phyloP scores from a whole-genome alignment of 2,329 filamentous ascomycete species.

The Colletotrichum lentis region DNA sequence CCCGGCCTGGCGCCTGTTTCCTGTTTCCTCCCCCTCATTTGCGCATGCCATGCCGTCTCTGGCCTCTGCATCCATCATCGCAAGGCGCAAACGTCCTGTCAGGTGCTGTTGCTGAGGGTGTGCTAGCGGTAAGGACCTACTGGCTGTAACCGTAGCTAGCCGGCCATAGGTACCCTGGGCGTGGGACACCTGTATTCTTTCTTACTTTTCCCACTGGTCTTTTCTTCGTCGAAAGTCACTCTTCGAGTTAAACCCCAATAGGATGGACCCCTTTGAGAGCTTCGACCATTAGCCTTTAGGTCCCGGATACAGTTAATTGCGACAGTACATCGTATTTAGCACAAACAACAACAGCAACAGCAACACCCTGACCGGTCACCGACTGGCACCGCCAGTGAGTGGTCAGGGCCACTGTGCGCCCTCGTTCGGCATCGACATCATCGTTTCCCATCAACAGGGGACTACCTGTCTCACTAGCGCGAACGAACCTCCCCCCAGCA shows the following conservation, averaged over 20 bases:
- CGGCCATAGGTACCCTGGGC: too few relatives aligned
- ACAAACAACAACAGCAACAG: not conserved
- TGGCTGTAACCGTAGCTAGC: too few relatives aligned
- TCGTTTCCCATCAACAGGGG: conserved; percentile 37
- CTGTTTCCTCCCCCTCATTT: conserved; percentile 10
- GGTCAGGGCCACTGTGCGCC: too few relatives aligned
- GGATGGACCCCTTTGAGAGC: not conserved
- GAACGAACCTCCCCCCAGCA: conserved; percentile 38
- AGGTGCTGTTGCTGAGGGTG: not conserved
- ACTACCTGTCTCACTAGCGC: conserved; percentile 39
- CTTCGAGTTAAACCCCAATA: not conserved
- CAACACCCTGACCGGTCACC: not conserved
- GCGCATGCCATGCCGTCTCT: conserved; percentile 1
- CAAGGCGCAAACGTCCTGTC: conserved; percentile 15
- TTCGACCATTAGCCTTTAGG: not conserved
- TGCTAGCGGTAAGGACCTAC: too few relatives aligned
- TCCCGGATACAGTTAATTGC: not conserved
- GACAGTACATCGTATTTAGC: not conserved
- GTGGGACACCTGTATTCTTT: too few relatives aligned
- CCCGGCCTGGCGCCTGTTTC: not conserved
- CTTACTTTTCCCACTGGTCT: not conserved
- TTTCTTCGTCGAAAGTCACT: not conserved
- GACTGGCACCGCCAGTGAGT: not conserved
- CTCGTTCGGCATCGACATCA: conserved; percentile 33
- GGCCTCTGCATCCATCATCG: conserved; percentile 25